Percentiles rank a stretch among this genome's conserved stretches.
phyloP scores from a whole-genome alignment of 108 stramenopile genomes.

The Skeletonema costatum region DNA sequence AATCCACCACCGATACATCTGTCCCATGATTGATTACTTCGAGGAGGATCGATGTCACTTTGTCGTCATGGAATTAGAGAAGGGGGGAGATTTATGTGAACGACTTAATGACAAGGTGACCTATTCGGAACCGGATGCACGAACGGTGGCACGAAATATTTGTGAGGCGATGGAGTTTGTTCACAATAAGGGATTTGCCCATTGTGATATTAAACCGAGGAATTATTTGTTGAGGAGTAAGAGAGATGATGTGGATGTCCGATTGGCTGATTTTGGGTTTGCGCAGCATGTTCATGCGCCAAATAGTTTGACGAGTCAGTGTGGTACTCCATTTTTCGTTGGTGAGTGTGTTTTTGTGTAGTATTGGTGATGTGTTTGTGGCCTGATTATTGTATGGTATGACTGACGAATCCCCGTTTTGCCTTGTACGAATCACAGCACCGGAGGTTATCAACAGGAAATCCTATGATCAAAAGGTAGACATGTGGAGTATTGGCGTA shows the following conservation, averaged over 20 bases:
- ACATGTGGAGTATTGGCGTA: slow-evolving; percentile 90
- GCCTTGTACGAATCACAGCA: slow-evolving; percentile 13
- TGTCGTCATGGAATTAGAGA: slow-evolving; percentile 92
- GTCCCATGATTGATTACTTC: slow-evolving; percentile 95
- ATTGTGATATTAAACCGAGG: slow-evolving; percentile 94
- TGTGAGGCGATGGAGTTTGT: slow-evolving; percentile 84
- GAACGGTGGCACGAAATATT: slow-evolving; percentile 81
- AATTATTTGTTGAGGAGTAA: slow-evolving; percentile 87
- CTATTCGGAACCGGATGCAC: slow-evolving; percentile 88
- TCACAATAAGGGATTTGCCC: slow-evolving; percentile 78
- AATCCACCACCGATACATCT: slow-evolving; percentile 90
- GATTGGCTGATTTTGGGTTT: slow-evolving; percentile 95
- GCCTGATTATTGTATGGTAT: no score
- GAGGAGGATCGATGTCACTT: slow-evolving; percentile 88
- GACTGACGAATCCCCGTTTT: not conserved
- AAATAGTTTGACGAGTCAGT: slow-evolving; percentile 86
- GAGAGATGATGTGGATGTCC: slow-evolving; percentile 84
- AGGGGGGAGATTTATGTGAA: slow-evolving; percentile 94
- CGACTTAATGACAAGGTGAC: slow-evolving; percentile 87
- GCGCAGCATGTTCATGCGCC: slow-evolving; percentile 83
- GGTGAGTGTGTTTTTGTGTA: slow-evolving; percentile 17
- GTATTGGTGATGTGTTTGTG: not conserved
- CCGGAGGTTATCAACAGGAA: slow-evolving; percentile 83
- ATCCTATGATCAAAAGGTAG: slow-evolving; percentile 81
- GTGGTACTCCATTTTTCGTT: slow-evolving; percentile 96